Conservation (phyloP, 2,329 filamentous ascomycete species). For the Cyanodermella asteris region DNA sequence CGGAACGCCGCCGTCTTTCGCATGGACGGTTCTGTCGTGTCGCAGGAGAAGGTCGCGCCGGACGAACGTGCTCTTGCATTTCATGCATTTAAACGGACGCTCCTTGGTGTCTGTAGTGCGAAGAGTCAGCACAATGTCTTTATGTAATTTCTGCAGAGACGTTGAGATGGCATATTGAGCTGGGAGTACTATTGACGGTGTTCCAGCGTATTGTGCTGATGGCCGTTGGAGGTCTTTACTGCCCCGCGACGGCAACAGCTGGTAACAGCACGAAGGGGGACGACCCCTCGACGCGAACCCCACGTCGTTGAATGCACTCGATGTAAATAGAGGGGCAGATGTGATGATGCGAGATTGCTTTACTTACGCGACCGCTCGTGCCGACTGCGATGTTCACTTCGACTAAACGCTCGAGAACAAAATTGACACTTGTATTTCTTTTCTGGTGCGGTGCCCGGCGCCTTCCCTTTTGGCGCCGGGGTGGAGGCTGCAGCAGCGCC, state of each 20-base stretch:
- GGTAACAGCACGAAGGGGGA: slow-evolving; percentile 6
- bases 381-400: slow-evolving; percentile 88
- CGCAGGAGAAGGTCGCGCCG: slow-evolving; percentile 87
- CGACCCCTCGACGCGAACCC: slow-evolving; percentile 5
- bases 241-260: no score
- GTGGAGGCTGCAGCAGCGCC: slow-evolving; percentile 13
- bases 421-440: slow-evolving; percentile 99
- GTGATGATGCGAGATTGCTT: no score
- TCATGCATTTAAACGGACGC: slow-evolving; percentile 93
- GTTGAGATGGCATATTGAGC: no score
- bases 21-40: slow-evolving; percentile 95
- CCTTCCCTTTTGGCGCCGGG: slow-evolving; percentile 45
- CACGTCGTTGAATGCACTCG: slow-evolving; percentile 3
- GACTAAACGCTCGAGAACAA: slow-evolving; percentile 89
- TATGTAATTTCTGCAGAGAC: no score
- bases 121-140: no score
- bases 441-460: slow-evolving; percentile 63
- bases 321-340: slow-evolving; percentile 3
- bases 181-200: no score
- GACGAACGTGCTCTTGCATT: slow-evolving; percentile 96
- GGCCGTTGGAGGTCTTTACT: no score
- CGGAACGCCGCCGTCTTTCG: slow-evolving; percentile 87
- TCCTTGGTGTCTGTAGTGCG: slow-evolving; percentile 70
- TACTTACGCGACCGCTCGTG: slow-evolving; percentile 96
- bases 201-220: no score